Percentiles rank a stretch among this genome's conserved stretches.
phyloP scores from a whole-genome alignment of 2,329 filamentous ascomycete species.

The Dactylonectria estremocensis region DNA sequence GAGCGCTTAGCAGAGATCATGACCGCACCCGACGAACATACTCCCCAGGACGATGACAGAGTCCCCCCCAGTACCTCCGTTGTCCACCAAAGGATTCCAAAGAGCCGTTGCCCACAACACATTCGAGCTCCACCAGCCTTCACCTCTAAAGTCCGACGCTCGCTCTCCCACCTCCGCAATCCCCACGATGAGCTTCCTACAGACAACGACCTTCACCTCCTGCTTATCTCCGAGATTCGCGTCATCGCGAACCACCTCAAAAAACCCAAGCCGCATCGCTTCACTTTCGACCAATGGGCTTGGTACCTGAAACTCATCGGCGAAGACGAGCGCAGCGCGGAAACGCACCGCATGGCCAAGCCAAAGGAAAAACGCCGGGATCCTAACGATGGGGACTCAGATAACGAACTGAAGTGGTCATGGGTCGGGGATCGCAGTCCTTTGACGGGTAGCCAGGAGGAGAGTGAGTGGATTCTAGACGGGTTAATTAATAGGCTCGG shows the following conservation, averaged over 20 bases:
- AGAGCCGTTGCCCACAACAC: conserved; percentile 37
- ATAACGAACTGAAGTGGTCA: too few species aligned
- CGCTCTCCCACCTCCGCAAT: too few species aligned
- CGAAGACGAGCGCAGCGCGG: conserved; percentile 69
- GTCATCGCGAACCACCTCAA: conserved; percentile 75
- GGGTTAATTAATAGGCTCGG: conserved; percentile 69
- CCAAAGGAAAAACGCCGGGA: too few species aligned
- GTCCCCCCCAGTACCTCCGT: conserved; percentile 22
- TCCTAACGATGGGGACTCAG: too few species aligned
- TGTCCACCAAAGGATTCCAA: conserved; percentile 9
- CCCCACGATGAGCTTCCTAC: conserved; percentile 57
- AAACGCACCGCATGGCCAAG: conserved; percentile 63
- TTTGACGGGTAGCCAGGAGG: too few species aligned
- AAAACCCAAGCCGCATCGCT: conserved; percentile 72
- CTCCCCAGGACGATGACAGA: conserved; percentile 17
- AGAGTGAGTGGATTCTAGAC: too few species aligned
- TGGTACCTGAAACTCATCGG: conserved; percentile 86
- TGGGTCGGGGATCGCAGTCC: too few species aligned
- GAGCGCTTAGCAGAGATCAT: conserved; percentile 13
- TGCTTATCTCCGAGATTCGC: conserved; percentile 82
- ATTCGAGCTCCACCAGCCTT: conserved; percentile 37
- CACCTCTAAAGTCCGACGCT: conserved; percentile 53
- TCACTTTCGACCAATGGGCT: too few species aligned
- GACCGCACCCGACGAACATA: conserved; percentile 28
- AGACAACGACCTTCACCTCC: conserved; percentile 69